A percentile compares a stretch with the other conserved stretches of the same genome.
phyloP scores from a whole-genome alignment of 2,329 filamentous ascomycete species.

The Fusarium metavorans region DNA sequence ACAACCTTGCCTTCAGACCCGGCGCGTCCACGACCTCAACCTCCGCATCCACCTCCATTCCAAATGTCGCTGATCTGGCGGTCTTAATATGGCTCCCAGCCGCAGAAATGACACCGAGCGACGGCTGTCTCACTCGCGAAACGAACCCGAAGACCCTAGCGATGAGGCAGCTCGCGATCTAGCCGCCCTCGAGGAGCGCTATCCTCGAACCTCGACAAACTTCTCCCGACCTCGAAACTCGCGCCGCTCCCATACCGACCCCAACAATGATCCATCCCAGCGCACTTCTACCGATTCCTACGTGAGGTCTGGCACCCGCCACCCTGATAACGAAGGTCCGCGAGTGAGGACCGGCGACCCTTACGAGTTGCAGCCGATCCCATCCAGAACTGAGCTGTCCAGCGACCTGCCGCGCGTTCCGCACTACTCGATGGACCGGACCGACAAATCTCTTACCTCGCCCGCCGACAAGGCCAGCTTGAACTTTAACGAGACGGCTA shows the following conservation, averaged over 20 bases:
- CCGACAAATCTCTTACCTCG: slow-evolving; percentile 27
- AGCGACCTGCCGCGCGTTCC: slow-evolving; percentile 20
- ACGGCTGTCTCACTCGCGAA: slow-evolving; percentile 27
- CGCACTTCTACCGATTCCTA: slow-evolving; percentile 29
- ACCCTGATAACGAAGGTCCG: slow-evolving; percentile 26
- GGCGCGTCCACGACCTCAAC: slow-evolving; percentile 13
- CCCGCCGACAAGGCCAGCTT: slow-evolving; percentile 31
- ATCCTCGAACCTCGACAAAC: slow-evolving; percentile 29
- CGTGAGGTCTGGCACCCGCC: slow-evolving; percentile 30
- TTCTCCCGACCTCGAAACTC: slow-evolving; percentile 36
- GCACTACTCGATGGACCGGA: slow-evolving; percentile 28
- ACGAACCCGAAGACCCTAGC: slow-evolving; percentile 15
- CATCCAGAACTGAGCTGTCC: slow-evolving; percentile 30
- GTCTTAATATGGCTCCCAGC: slow-evolving; percentile 45
- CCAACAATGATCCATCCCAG: slow-evolving; percentile 25
- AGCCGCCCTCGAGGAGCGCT: slow-evolving; percentile 41
- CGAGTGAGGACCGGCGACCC: slow-evolving; percentile 5
- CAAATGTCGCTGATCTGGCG: slow-evolving; percentile 43
- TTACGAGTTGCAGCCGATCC: slow-evolving; percentile 43
- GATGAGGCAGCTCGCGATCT: slow-evolving; percentile 39
- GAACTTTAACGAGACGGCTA: slow-evolving; percentile 11
- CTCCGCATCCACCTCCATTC: slow-evolving; percentile 17
- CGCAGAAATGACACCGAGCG: slow-evolving; percentile 39
- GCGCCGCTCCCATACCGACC: slow-evolving; percentile 30
- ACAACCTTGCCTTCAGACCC: neutral